Evolutionary conservation across 805 yeast species (phyloP).

Genomic region (Myxozyma vanderwaltii): DNA sequence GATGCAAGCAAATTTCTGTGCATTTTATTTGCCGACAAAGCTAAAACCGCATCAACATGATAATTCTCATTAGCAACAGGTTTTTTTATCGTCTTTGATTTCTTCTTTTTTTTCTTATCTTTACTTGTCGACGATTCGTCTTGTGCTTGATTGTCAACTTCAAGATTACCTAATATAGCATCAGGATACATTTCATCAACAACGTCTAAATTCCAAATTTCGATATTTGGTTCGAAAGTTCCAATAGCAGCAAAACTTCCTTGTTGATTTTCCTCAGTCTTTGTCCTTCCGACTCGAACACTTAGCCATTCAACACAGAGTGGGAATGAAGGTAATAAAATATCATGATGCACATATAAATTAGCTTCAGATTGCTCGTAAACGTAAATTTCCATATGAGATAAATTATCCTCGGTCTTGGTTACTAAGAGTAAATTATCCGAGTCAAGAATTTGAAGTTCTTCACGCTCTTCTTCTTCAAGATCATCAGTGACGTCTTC

Average conservation of each 20-base stretch:
- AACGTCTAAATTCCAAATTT: constrained; percentile 92
- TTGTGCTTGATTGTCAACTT: constrained; percentile 52
- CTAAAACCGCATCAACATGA: constrained; percentile 92
- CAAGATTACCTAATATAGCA: constrained; percentile 66
- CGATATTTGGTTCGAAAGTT: constrained; percentile 96
- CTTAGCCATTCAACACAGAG: constrained; percentile 95
- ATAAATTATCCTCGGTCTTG: constrained; percentile 93
- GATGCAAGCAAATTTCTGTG: constrained; percentile 88
- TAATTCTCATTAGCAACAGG: constrained; percentile 61
- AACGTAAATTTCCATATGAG: constrained; percentile 88
- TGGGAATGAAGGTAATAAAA: constrained; percentile 97
- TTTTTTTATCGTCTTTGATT: constrained; percentile 52
- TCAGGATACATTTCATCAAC: constrained; percentile 95
- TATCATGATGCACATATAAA: constrained; percentile 91
- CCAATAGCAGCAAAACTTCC: constrained; percentile 97
- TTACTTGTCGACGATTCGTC: constrained; percentile 33
- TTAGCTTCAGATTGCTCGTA: constrained; percentile 88
- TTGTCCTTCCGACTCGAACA: constrained; percentile 55
- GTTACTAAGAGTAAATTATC: constrained; percentile 89
- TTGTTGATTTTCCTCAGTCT: constrained; percentile 50
- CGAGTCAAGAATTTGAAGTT: constrained; percentile 81
- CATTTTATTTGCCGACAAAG: constrained; percentile 76
- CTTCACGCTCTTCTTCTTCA: constrained; percentile 73
- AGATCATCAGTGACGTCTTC: constrained; percentile 46
- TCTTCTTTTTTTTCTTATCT: constrained; percentile 44